Conservation (phyloP, 2,329 filamentous ascomycete species). For the Akanthomyces uredinophilus region DNA sequence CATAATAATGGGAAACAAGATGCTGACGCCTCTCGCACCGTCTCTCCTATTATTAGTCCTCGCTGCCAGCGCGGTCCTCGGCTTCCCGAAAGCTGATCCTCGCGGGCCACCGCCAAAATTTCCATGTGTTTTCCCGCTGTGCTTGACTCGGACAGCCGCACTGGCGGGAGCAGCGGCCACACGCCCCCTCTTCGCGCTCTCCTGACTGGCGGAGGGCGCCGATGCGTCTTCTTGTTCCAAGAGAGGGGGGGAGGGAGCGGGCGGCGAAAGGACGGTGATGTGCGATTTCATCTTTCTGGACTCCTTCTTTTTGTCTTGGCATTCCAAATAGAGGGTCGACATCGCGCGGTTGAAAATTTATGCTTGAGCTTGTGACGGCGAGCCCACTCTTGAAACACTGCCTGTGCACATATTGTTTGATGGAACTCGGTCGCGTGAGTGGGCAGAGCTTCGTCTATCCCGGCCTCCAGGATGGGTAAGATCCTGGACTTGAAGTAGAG, state of each 20-base stretch:
- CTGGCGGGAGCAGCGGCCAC: background rate
- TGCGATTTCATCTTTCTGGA: background rate
- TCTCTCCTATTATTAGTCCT: background rate
- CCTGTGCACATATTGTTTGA: background rate
- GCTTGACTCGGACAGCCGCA: background rate
- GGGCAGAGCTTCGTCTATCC: background rate
- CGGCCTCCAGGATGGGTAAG: no score
- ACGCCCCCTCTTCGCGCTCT: background rate
- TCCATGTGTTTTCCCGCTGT: background rate
- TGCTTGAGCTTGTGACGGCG: background rate
- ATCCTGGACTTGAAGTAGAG: background rate
- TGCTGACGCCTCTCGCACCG: no score
- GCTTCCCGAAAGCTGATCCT: background rate
- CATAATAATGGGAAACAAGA: no score
- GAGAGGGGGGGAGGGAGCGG: background rate
- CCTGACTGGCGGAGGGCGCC: background rate
- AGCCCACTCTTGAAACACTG: background rate
- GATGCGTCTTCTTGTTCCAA: background rate
- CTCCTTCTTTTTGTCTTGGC: constrained; percentile 1
- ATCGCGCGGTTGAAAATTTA: background rate
- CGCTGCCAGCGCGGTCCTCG: background rate
- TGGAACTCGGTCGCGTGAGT: background rate
- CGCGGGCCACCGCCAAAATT: background rate
- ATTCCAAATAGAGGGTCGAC: background rate
- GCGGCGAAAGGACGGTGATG: background rate